Conservation (phyloP, 106 monocot species). For the Alisma plantagoaquatica region DNA sequence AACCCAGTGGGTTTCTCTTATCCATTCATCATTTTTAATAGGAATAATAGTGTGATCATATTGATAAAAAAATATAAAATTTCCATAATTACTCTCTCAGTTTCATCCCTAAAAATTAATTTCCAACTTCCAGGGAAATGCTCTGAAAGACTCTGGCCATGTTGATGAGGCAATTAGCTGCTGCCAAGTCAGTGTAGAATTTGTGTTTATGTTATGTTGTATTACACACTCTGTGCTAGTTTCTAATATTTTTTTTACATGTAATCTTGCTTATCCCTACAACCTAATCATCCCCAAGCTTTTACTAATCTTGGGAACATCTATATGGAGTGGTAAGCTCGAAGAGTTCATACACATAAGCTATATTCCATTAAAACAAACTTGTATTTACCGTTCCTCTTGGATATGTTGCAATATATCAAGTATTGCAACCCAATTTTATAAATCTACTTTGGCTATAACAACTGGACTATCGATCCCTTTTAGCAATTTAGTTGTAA, state of each 20-base stretch:
- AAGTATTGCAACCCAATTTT: conserved; percentile 59
- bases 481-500: conserved; percentile 83
- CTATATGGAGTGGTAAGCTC: conserved; percentile 89
- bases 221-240: too few relatives aligned
- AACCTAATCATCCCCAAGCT: conserved; percentile 89
- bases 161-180: conserved; percentile 75
- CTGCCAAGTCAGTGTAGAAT: conserved; percentile 22
- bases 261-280: conserved; percentile 77
- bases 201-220: too few relatives aligned
- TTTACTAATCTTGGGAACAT: conserved; percentile 95
- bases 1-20: conserved; percentile 68
- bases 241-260: too few relatives aligned
- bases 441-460: conserved; percentile 73
- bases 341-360: too few relatives aligned
- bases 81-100: too few relatives aligned
- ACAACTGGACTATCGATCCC: conserved; percentile 89
- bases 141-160: conserved; percentile 81
- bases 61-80: too few relatives aligned
- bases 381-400: background rate
- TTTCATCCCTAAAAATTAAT: too few relatives aligned
- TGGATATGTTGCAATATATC: conserved; percentile 60
- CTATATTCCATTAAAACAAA: background rate
- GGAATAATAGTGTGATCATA: too few relatives aligned
- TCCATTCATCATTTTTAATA: too few relatives aligned
- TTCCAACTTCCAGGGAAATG: too few relatives aligned